Evolutionary conservation across 169 alveolate species (phyloP), one percentile per base, ranked within the genome.

Genomic region (Hepatocystis sp.): DNA sequence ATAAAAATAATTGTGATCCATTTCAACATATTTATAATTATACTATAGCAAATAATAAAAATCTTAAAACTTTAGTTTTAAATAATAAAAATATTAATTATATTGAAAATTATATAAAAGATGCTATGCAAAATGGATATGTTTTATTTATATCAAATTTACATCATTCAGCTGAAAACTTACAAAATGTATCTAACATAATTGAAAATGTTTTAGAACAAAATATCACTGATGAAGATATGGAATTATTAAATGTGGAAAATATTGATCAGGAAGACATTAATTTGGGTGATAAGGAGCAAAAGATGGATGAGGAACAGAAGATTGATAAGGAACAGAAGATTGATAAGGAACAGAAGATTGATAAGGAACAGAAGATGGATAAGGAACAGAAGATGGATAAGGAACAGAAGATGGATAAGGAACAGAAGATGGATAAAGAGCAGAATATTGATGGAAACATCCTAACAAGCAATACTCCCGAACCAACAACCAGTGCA

Each of bases 101-200:
- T 47, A 49, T 56, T n/a, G 32, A 81, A 13, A 30, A 81, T 23
- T 64, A 81, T 65, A 49, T 81, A 21, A 81, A n/a, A 46, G 65
- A 47, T 23, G 89, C 78, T 42, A 81, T 81, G 84, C 61, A 81
- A 65, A 64, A 81, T 4, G 89, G 89, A 4, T 84, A 81, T 27
- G 56, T 81, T 42, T 49, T 81, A 19, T 81, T 42, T 44, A 81
- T 81, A 61, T 61, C 89, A 10, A 81, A 81, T 51, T 63, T 81
- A 42, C 89, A 61, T 21, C 47, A 81, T 65, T 60, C 84, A 21
- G 32, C 10, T 15, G 49, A 53, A 11, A 63, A 81, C 5, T 61
- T 81, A 44, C 27, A 42, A 10, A 81, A 81, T 44, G 28, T 81
- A 53, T 30, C 61, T 17, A 81, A 81, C 34, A 28, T 81, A 36